Percentiles rank a stretch among this genome's conserved stretches.
Evolutionary conservation across 257 asterid genomes (phyloP).

Genomic region (Lycium barbarum): DNA sequence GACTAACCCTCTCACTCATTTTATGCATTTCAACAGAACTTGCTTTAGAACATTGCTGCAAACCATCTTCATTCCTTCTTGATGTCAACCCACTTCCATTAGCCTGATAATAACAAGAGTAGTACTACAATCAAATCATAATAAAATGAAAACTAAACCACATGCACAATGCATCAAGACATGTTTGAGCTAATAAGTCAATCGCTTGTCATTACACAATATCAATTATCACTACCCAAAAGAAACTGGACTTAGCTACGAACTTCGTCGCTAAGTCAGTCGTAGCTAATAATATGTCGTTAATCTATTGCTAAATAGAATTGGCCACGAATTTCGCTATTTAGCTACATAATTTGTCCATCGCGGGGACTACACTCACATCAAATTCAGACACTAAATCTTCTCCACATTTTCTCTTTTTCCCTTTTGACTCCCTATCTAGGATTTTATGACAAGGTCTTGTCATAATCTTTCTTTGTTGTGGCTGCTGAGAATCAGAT

Average conservation of each 20-base stretch:
- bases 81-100: neutral
- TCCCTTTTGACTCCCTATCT: neutral
- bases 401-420: conserved; percentile 22
- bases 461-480: too few relatives aligned
- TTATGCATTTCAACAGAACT: neutral
- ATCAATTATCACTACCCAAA: too few relatives aligned
- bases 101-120: neutral
- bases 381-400: neutral
- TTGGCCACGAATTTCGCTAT: too few relatives aligned
- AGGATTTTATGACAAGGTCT: too few relatives aligned
- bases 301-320: too few relatives aligned
- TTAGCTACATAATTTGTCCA: too few relatives aligned
- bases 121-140: neutral
- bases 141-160: neutral
- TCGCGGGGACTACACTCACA: neutral
- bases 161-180: neutral
- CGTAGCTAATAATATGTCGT: too few relatives aligned
- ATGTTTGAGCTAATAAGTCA: neutral
- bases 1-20: conserved; percentile 18
- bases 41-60: neutral
- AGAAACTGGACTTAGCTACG: too few relatives aligned
- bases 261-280: too few relatives aligned
- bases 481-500: too few relatives aligned
- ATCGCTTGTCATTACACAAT: neutral
- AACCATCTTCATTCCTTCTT: neutral